These are phyloP conservation scores for Aquanectria penicillioides DNA, from an alignment of 2,329 filamentous ascomycete species.

Conservation along the genomic window DNA sequence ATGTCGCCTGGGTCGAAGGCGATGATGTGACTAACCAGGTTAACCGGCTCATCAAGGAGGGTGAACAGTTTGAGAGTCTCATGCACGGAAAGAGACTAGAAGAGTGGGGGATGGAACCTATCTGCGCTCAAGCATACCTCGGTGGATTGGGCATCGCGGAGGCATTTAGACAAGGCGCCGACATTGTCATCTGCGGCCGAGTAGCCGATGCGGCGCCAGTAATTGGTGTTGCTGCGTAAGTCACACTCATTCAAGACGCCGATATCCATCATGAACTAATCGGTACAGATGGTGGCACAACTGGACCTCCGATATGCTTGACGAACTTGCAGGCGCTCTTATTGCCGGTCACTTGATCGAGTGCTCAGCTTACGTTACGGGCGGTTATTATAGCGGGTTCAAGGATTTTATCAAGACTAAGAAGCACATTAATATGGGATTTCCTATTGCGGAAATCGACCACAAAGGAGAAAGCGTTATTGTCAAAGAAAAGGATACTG, in stretches of 20 bases:
- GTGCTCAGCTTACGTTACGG: slow-evolving; percentile 22
- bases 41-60: slow-evolving; percentile 31
- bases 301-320: slow-evolving; percentile 14
- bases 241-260: slow-evolving; percentile 34
- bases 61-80: slow-evolving; percentile 40
- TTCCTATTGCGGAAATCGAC: slow-evolving; percentile 61
- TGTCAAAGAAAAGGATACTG: slow-evolving; percentile 37
- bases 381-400: slow-evolving; percentile 25
- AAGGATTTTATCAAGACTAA: slow-evolving; percentile 17
- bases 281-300: too few relatives aligned
- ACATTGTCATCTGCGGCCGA: slow-evolving; percentile 57
- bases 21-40: slow-evolving; percentile 49
- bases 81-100: slow-evolving; percentile 25
- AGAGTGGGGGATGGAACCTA: slow-evolving; percentile 23
- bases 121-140: slow-evolving; percentile 59
- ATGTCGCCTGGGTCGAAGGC: slow-evolving; percentile 51
- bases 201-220: slow-evolving; percentile 47
- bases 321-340: slow-evolving; percentile 20
- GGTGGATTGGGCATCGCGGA: slow-evolving; percentile 56
- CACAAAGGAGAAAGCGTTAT: slow-evolving; percentile 49
- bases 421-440: slow-evolving; percentile 49
- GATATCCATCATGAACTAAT: too few relatives aligned
- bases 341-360: slow-evolving; percentile 24
- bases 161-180: slow-evolving; percentile 50
- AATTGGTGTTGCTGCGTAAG: not conserved